phyloP scores from a whole-genome alignment of 192 early-diverging fungal species.

The Backusella circina region DNA sequence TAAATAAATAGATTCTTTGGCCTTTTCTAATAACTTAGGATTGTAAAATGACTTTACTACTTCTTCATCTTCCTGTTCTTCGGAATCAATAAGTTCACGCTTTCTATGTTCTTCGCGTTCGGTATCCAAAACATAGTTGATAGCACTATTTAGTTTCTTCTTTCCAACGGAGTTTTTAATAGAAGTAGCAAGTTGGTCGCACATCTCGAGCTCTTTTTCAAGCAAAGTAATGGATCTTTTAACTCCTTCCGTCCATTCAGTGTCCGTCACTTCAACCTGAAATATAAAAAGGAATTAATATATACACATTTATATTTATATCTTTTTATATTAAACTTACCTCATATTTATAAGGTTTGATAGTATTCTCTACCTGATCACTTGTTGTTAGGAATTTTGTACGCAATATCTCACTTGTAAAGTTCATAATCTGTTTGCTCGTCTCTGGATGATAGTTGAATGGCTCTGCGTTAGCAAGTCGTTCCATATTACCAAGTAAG shows the following conservation, averaged over 20 bases:
- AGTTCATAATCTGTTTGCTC: slow-evolving; percentile 71
- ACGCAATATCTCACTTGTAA: slow-evolving; percentile 83
- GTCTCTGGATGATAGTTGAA: slow-evolving; percentile 85
- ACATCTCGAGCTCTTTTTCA: slow-evolving; percentile 78
- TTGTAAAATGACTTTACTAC: slow-evolving; percentile 63
- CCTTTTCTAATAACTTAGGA: slow-evolving; percentile 72
- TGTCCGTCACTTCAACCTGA: slow-evolving; percentile 79
- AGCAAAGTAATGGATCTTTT: slow-evolving; percentile 72
- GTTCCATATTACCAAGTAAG: slow-evolving; percentile 78
- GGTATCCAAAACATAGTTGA: slow-evolving; percentile 69
- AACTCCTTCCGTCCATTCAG: slow-evolving; percentile 91
- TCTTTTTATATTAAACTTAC: slow-evolving; percentile 5
- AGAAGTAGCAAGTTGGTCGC: slow-evolving; percentile 61
- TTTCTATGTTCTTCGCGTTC: slow-evolving; percentile 58
- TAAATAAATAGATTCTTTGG: slow-evolving; percentile 74
- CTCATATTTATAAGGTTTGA: slow-evolving; percentile 99
- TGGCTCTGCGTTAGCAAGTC: slow-evolving; percentile 75
- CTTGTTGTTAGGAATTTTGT: slow-evolving; percentile 85
- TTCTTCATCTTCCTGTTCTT: slow-evolving; percentile 47
- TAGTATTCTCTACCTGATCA: slow-evolving; percentile 98
- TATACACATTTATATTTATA: slow-evolving; percentile 2
- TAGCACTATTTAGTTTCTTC: slow-evolving; percentile 79
- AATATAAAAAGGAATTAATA: slow-evolving; percentile 3
- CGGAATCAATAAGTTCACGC: slow-evolving; percentile 12
- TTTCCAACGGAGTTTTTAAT: slow-evolving; percentile 76